A percentile compares a stretch with the other conserved stretches of the same genome.
phyloP scores from a whole-genome alignment of 192 early-diverging fungal genomes.

The Spizellomyces sp. region DNA sequence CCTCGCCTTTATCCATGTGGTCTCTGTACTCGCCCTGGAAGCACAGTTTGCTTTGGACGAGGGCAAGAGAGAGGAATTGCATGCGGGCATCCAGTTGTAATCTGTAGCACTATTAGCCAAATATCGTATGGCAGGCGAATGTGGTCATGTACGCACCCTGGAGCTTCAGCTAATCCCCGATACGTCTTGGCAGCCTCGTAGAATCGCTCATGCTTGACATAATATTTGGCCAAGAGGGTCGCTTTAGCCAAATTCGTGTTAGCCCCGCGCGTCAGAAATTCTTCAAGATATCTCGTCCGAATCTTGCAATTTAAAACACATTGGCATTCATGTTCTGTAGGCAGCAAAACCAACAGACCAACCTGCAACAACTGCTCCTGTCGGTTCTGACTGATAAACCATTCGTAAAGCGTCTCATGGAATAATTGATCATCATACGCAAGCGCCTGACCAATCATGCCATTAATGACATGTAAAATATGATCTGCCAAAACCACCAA shows the following conservation, averaged over 20 bases:
- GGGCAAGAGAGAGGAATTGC: not conserved
- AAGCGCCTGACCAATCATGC: constrained; percentile 43
- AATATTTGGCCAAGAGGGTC: constrained; percentile 63
- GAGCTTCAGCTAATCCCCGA: not conserved
- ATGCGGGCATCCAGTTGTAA: not conserved
- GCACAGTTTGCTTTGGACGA: not conserved
- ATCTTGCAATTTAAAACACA: not conserved
- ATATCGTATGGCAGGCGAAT: not conserved
- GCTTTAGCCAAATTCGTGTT: not conserved
- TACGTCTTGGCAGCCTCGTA: constrained; percentile 60
- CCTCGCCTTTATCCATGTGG: not conserved
- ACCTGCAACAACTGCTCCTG: constrained; percentile 48
- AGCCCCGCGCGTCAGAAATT: constrained; percentile 24
- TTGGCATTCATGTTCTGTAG: not conserved
- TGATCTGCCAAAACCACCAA: not conserved
- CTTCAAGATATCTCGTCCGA: constrained; percentile 39
- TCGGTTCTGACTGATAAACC: constrained; percentile 56
- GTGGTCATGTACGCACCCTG: not conserved
- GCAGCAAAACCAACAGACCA: not conserved
- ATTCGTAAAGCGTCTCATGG: constrained; percentile 68
- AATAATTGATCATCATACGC: constrained; percentile 60
- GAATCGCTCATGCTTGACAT: constrained; percentile 59
- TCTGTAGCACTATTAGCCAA: too few relatives aligned
- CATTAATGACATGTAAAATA: constrained; percentile 24
- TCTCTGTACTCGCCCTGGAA: not conserved